phyloP scores from a whole-genome alignment of 2,329 filamentous ascomycete species.

The Aureobasidium sp. region DNA sequence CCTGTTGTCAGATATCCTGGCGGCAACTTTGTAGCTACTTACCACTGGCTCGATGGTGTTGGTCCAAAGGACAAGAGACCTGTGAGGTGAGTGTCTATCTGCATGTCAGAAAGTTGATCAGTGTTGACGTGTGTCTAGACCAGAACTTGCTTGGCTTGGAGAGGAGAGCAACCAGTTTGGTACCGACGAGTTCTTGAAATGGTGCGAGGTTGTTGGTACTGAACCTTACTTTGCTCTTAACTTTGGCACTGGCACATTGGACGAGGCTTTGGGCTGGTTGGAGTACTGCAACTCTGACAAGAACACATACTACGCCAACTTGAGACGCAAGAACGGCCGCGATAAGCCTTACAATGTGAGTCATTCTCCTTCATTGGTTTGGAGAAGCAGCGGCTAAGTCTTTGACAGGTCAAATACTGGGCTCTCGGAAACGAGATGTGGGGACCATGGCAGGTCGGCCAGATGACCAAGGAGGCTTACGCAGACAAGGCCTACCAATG shows the following conservation, averaged over 20 bases:
- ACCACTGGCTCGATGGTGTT: slow-evolving; percentile 78
- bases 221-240: slow-evolving; percentile 77
- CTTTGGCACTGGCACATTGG: slow-evolving; percentile 60
- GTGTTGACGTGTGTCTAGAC: slow-evolving; percentile 35
- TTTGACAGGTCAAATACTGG: slow-evolving; percentile 63
- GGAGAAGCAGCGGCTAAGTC: background rate
- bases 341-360: slow-evolving; percentile 64
- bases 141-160: slow-evolving; percentile 73
- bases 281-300: slow-evolving; percentile 79
- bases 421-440: slow-evolving; percentile 70
- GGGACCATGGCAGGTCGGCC: slow-evolving; percentile 61
- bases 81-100: slow-evolving; percentile 11
- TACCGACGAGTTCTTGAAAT: slow-evolving; percentile 80
- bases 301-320: slow-evolving; percentile 75
- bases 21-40: slow-evolving; percentile 78
- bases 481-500: slow-evolving; percentile 62
- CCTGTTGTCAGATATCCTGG: slow-evolving; percentile 77
- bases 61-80: slow-evolving; percentile 66
- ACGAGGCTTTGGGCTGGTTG: slow-evolving; percentile 62
- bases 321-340: slow-evolving; percentile 67
- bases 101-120: no score
- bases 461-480: slow-evolving; percentile 64
- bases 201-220: slow-evolving; percentile 65
- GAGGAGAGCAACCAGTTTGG: slow-evolving; percentile 73
- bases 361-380: background rate